These are phyloP conservation scores for Phytophthora hibernalis DNA, from an alignment of 352 stramenopile genomes.

Conservation along the genomic window DNA sequence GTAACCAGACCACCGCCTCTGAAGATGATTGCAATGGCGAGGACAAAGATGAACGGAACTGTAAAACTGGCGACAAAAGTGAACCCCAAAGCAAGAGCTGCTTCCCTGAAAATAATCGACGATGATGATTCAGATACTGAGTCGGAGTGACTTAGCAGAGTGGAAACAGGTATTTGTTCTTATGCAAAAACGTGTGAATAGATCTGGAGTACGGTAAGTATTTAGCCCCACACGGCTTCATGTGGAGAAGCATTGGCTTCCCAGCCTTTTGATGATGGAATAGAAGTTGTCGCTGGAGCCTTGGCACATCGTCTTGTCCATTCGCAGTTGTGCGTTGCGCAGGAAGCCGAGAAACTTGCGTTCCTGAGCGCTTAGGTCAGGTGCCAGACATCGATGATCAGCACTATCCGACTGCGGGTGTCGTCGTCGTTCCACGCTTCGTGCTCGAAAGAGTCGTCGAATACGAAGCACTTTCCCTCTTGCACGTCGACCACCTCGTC, in stretches of 20 bases:
- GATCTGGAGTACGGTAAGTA: conserved; percentile 8
- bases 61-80: neutral
- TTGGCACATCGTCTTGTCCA: conserved; percentile 59
- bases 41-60: conserved; percentile 7
- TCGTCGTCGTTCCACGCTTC: conserved; percentile 97
- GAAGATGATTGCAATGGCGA: conserved; percentile 1
- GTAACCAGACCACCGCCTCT: conserved; percentile 14
- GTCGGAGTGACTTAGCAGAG: conserved; percentile 27
- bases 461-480: conserved; percentile 94
- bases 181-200: conserved; percentile 27
- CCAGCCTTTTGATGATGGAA: conserved; percentile 70
- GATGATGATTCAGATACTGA: conserved; percentile 43
- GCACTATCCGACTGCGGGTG: conserved; percentile 85
- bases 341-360: conserved; percentile 89
- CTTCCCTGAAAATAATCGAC: conserved; percentile 32
- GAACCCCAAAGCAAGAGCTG: conserved; percentile 21
- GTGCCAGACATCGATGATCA: conserved; percentile 97
- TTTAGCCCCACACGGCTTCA: conserved; percentile 62
- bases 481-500: conserved; percentile 70
- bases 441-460: conserved; percentile 99
- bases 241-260: conserved; percentile 40
- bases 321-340: conserved; percentile 70
- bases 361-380: conserved; percentile 90
- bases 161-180: conserved; percentile 8
- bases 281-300: conserved; percentile 70